Evolutionary conservation across 805 yeast genomes (phyloP), one percentile per base, ranked within the genome.

Genomic region (Wickerhamiella brachini): DNA sequence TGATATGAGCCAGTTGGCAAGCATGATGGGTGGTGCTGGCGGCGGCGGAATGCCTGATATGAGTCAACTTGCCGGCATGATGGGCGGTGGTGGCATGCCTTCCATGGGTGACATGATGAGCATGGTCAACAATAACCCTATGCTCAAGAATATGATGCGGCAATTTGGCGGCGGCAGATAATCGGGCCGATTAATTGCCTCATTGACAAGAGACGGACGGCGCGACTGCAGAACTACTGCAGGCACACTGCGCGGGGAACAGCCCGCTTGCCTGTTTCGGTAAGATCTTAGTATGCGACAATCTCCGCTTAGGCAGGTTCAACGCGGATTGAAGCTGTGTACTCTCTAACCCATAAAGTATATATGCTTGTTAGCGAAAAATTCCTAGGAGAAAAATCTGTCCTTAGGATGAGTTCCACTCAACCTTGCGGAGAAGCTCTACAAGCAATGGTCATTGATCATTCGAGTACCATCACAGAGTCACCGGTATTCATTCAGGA

Each of bases 61-160:
- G 64, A 58, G 65, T 51, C 63, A 62, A 29, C 51, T 77, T 75
- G 71, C 72, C n/a, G 72, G 71, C 45, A 67, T 79, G 61, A 77
- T 84, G 70, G 86, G 86, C 47, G 75, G 67, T 10, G 78, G 76
- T 34, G 86, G 86, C 18, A 78, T 79, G 81, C 83, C 83, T n/a
- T 77, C 75, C 59, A 76, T 80, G 79, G 68, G 73, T 53, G 75
- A 78, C 54, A 73, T 79, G 77, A 78, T 80, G 83, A 71, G 74
- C 56, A 73, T 71, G 77, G 73, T 77, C 66, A 64, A 65, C 43
- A 70, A 68, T 44, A 73, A 74, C 69, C 79, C 79, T 20, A 67
- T 65, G 57, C 68, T 69, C 53, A 68, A 70, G 53, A 75, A 74
- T 39, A 72, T 74, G 76, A 72, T 71, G 72, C 69, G 53, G 49